Evolutionary conservation across 1,284 basidiomycete genomes (phyloP), one percentile per base, ranked within the genome.

Genomic region (Butyriboletus pseudospeciosus): DNA sequence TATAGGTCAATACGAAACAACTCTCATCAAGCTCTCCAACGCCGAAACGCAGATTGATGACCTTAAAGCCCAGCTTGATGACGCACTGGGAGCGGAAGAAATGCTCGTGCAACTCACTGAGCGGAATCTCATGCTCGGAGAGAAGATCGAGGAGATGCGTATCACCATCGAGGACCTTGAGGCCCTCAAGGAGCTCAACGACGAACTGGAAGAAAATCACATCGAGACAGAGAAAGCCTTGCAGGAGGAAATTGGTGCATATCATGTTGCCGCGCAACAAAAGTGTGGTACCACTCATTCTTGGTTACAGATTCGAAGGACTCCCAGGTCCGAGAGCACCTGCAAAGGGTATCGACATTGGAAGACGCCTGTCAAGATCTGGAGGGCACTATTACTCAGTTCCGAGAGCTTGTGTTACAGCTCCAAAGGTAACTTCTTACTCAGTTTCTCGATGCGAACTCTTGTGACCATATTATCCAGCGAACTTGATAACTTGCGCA

Each of bases 61-160:
- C 55, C 84, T 99, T 56, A 98, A 98, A 71, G 68, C 84, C 17
- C 96, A 99, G 69, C 83, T 99, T 12, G 97, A 99, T 66, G 94
- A 96, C 69, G 93, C 97, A 0, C 79, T 97, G 3, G 92, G 92
- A 20, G 94, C 94, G 0, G 95, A 99, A 70, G 97, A 99, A 59
- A 88, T 99, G 79, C 82, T 99, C 7, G 94, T 98, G 43, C 88
- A 94, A 65, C 79, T 99, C 37, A 98, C 96, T 0, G 97, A 98
- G 67, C 85, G 94, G 26, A 99, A 98, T 69, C 78, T 98, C 25
- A 83, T 88, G 72, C 82, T 97, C 49, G 87, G 90, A 61, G 94
- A 97, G 92, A 96, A 91, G 83, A 92, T 98, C 61, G 96, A 98
- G 66, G 93, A 97, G 73, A 94, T 98, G 88, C 83, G 90, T 7